Evolutionary conservation across 2,329 filamentous ascomycete genomes (phyloP).

Genomic region (Ophiostoma pallidulum): DNA sequence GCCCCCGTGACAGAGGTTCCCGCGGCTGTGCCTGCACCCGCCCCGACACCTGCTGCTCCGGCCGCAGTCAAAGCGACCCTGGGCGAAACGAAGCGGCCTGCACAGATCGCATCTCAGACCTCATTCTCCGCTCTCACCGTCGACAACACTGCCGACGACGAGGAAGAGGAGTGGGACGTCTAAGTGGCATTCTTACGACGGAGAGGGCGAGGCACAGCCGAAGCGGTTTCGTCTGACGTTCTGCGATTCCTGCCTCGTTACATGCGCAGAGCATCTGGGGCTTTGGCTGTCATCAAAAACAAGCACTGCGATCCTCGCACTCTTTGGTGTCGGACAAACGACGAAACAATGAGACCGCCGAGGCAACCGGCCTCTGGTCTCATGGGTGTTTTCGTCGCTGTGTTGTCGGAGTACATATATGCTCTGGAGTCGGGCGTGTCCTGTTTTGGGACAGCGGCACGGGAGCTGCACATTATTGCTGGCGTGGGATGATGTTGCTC

Average conservation of each 20-base stretch:
- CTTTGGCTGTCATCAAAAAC: too few relatives aligned
- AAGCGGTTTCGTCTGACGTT: background rate
- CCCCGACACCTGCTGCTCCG: constrained; percentile 18
- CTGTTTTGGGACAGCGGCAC: too few relatives aligned
- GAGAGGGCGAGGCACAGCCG: background rate
- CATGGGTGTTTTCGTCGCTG: too few relatives aligned
- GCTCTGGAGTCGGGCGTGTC: too few relatives aligned
- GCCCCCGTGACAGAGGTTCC: constrained; percentile 17
- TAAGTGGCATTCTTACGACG: constrained; percentile 19
- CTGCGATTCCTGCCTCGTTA: background rate
- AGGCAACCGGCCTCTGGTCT: too few relatives aligned
- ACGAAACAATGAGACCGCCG: too few relatives aligned
- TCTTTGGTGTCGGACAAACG: too few relatives aligned
- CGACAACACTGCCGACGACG: constrained; percentile 30
- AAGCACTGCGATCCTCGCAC: too few relatives aligned
- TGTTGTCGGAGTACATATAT: too few relatives aligned
- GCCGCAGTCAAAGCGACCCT: constrained; percentile 13
- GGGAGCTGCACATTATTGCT: too few relatives aligned
- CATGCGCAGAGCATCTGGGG: too few relatives aligned
- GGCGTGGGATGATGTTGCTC: too few relatives aligned
- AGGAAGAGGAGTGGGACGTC: constrained; percentile 45
- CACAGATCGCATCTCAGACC: constrained; percentile 30
- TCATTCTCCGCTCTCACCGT: constrained; percentile 42
- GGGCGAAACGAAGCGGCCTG: constrained; percentile 22
- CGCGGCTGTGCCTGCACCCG: constrained; percentile 17